These are phyloP conservation scores for Xylaria curta DNA, from an alignment of 495 filamentous ascomycete species.

Conservation along the genomic window DNA sequence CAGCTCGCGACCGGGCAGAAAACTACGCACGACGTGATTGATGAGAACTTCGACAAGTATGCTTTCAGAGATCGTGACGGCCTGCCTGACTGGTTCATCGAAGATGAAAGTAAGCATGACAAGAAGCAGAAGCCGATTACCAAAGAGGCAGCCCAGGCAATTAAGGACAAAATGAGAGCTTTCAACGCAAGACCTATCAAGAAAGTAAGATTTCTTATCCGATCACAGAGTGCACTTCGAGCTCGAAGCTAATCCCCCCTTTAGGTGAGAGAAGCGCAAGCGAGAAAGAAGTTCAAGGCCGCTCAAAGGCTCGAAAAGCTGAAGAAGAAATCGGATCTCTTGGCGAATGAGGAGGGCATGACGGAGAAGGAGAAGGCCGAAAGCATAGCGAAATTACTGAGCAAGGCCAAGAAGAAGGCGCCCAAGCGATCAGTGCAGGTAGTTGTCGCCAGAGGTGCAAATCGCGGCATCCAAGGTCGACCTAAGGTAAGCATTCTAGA, in stretches of 20 bases:
- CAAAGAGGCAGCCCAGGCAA: constrained; percentile 87
- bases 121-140: constrained; percentile 85
- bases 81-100: constrained; percentile 96
- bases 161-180: constrained; percentile 91
- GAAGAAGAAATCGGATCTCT: constrained; percentile 87
- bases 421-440: constrained; percentile 83
- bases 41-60: constrained; percentile 93
- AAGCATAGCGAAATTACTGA: constrained; percentile 81
- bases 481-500: constrained; percentile 36
- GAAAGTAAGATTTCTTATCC: constrained; percentile 57
- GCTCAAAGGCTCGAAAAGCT: constrained; percentile 90
- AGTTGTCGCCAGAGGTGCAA: constrained; percentile 84
- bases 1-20: constrained; percentile 86
- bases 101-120: constrained; percentile 86
- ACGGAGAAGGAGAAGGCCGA: constrained; percentile 94
- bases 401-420: constrained; percentile 83
- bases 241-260: constrained; percentile 1
- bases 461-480: constrained; percentile 73
- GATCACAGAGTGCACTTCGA: background rate
- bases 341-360: constrained; percentile 87
- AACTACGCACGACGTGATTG: constrained; percentile 75
- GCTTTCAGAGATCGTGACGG: constrained; percentile 91
- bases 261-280: constrained; percentile 86
- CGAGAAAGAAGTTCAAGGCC: constrained; percentile 94
- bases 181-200: constrained; percentile 98